Evolutionary conservation across 139 green algal species (phyloP), one percentile per base, ranked within the genome.

Genomic region (Chlamydomonas sp.): DNA sequence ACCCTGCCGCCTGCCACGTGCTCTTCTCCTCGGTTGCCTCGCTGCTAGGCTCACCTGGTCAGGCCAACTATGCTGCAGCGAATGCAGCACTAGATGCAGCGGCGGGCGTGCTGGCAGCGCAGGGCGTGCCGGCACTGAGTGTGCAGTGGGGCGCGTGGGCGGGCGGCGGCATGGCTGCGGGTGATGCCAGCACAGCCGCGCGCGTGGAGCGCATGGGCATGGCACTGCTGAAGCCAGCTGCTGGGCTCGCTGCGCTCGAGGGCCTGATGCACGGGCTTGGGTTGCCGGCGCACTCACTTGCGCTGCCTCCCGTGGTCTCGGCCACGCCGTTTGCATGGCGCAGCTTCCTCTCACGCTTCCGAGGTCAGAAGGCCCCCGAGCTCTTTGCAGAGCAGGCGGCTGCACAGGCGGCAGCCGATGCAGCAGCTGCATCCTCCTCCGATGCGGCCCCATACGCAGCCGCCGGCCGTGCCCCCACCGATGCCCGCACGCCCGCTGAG

Each of bases 141-240:
- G 60, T 95, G 49, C 91, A 97, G 75, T 97, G 91, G 91, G 91
- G 91, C 36, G 91, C 91, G 20, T 97, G 91, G 91, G 79, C 71
- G 2, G 85, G 84, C 33, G 81, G 75, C 2, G 90, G 91, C 67
- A 96, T 96, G 91, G 91, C 91, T 10, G 74, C 79, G 1, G 29
- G 36, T 3, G 82, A 85, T 48, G 79, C 84, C 65, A 30, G 36
- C 16, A 90, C 84, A 35, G 79, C 81, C 0, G 74, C 74, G 3
- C 70, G 90, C 5, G 79, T 93, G 68, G 77, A 86, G 70, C 76
- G 80, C 6, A 91, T 75, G 5, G 90, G 91, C 67, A 91, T 96
- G 77, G 72, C 37, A 3, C 61, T 90, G n/a, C n/a, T 86, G 22
- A 28, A 34, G 20, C 79, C 84, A 2, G 60, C 34, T 24, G 29